Base-by-base conservation (phyloP, 148 eudicot genomes). In the Euryodendron excelsum region DNA sequence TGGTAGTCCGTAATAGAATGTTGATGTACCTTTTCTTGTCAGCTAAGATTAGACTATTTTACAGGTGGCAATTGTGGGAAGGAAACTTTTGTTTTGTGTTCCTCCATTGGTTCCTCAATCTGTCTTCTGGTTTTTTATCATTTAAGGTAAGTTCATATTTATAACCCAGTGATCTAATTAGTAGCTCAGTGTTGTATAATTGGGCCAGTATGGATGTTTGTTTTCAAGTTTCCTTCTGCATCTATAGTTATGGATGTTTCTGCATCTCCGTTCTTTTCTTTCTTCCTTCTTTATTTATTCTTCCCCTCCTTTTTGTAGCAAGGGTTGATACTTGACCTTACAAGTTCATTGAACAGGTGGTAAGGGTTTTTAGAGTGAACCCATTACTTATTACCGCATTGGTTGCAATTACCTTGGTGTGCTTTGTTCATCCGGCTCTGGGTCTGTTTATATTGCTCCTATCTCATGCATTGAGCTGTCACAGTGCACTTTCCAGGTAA, bases 371-470 rank as follows among this genome's bases (percentile, higher is more conserved):
- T 61, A 88, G 82, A 81, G 80, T 80, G 33, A 87, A 90, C 80
- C 92, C 93, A 56, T 80, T 82, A 72, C 80, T 90, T 62, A 83
- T 87, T 67, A 79, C 90, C 17, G 86, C 89, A 41, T 63, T 90
- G 77, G 82, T 85, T 77, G 89, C 98, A 15, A 75, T 85, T 77
- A 74, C 85, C 72, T 80, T 96, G 84, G 92, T 89, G 69, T 88
- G 90, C 89, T 88, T 89, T 85, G 87, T 90, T 80, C 99, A 96
- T 84, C 98, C 99, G 41, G 90, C 99, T 3, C 74, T 96, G 81
- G 99, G 99, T 79, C 87, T 96, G 45, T 80, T 86, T 55, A 47
- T 93, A 58, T 83, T 96, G 88, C 83, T 91, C 70, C 45, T 88
- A 30, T 88, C 89, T 76, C 94, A 96, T 85, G 86, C 84, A 12